Evolutionary conservation across 2,329 filamentous ascomycete genomes (phyloP).

Genomic region (Lasiodiplodia theobromae): DNA sequence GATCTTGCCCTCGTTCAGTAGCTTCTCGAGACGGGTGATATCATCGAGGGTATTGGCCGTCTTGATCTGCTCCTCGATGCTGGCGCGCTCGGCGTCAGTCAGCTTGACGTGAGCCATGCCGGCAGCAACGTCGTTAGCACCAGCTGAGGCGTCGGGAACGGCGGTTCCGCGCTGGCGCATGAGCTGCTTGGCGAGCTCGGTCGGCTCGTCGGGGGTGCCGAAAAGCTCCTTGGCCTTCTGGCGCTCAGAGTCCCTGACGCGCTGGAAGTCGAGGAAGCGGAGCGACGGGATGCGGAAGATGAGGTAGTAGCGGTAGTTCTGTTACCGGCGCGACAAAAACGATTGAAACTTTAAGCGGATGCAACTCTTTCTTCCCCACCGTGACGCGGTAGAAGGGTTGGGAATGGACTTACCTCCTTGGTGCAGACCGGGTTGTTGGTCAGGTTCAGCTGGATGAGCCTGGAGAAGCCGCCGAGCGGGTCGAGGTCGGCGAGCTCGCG

Average conservation of each 20-base stretch:
- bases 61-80: conserved; percentile 84
- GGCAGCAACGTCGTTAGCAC: conserved; percentile 58
- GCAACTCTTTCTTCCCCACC: background rate
- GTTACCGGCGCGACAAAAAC: conserved; percentile 31
- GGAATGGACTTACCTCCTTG: conserved; percentile 76
- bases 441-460: conserved; percentile 80
- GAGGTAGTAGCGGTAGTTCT: conserved; percentile 93
- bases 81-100: conserved; percentile 86
- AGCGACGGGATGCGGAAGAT: conserved; percentile 86
- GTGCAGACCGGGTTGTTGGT: conserved; percentile 88
- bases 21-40: conserved; percentile 89
- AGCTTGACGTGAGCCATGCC: conserved; percentile 77
- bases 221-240: conserved; percentile 80
- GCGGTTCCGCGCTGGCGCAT: conserved; percentile 82
- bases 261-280: conserved; percentile 89
- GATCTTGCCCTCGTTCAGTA: conserved; percentile 76
- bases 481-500: conserved; percentile 87
- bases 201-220: conserved; percentile 78
- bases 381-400: background rate
- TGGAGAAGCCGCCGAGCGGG: conserved; percentile 71
- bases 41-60: conserved; percentile 89
- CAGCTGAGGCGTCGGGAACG: conserved; percentile 64
- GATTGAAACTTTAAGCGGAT: background rate
- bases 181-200: conserved; percentile 82
- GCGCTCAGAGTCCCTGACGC: conserved; percentile 88